Base-by-base conservation (phyloP, 139 green algal species). In the Chlorella vulgaris region DNA sequence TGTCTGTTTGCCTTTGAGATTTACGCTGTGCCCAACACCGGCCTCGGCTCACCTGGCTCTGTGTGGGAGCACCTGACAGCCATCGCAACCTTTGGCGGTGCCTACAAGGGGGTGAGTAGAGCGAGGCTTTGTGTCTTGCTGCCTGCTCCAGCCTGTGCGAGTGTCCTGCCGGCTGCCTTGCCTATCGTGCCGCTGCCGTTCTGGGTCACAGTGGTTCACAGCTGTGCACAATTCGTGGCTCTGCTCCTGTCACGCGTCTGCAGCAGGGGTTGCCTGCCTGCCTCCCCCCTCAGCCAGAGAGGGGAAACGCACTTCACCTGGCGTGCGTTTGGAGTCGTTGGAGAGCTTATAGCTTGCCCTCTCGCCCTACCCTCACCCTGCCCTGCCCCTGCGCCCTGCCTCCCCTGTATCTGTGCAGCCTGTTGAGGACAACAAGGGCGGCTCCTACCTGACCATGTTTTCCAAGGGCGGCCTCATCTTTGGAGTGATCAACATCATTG, bases 401-500 rank as follows among this genome's bases (percentile, higher is more conserved):
- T 15, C 47, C 47, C 18, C 55, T 65, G 15, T n/a, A 15, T n/a
- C 55, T n/a, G 67, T 83, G 47, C 71, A 88, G 71, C 88, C 95
- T 3, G 93, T 98, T 0, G 76, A 39, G 0, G 83, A 92, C 85
- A 98, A 98, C 91, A 89, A 90, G 81, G 73, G 86, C 26, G 95
- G 94, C 62, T 94, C 89, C 26, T 97, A 95, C 86, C 66, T 98
- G 15, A 98, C 95, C 86, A 98, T 98, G 93, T 74, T 42, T 33
- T 42, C 38, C 19, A 29, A 51, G 66, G 89, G 89, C 22, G 95
- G 95, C 50, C 63, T 98, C 66, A 91, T 98, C 85, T 98, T 98
- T 62, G 95, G 95, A 39, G 92, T 98, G 83, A 98, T 98, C 91
- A 98, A 98, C 90, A 92, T 98, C 80, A 93, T 98, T 51, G 94